Conservation (phyloP, 441 rosid genomes). For the Gossypium aridum region DNA sequence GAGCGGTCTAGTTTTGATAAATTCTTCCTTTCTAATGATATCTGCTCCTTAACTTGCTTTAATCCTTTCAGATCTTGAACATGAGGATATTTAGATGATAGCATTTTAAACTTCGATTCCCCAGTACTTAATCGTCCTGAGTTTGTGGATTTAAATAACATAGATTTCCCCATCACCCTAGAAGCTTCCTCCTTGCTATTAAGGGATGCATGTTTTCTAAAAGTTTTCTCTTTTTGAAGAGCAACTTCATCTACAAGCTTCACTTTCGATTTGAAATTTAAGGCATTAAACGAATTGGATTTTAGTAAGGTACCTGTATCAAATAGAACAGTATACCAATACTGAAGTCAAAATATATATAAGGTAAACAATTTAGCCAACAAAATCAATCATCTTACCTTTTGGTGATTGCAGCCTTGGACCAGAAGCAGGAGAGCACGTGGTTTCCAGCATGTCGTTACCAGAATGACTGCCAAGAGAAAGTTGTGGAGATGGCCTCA, state of each 20-base stretch:
- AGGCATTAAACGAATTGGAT: conserved; percentile 68
- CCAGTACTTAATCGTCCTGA: conserved; percentile 36
- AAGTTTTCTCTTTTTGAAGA: conserved; percentile 49
- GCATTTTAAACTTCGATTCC: conserved; percentile 55
- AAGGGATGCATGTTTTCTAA: conserved; percentile 35
- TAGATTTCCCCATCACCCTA: conserved; percentile 60
- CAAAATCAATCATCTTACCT: conserved; percentile 37
- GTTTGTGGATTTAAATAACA: conserved; percentile 60
- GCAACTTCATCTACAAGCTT: conserved; percentile 57
- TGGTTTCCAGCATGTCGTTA: conserved; percentile 39
- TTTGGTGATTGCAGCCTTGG: conserved; percentile 46
- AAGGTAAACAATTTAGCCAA: conserved; percentile 13
- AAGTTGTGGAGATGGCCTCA: conserved; percentile 38
- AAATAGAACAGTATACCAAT: conserved; percentile 5
- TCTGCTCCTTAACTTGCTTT: conserved; percentile 54
- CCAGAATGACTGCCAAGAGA: conserved; percentile 31
- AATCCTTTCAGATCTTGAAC: conserved; percentile 50
- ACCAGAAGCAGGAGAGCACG: conserved; percentile 38
- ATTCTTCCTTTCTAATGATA: conserved; percentile 40
- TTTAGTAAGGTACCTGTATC: conserved; percentile 60
- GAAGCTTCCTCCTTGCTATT: conserved; percentile 48
- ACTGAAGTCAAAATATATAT: not conserved
- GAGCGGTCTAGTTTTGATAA: conserved; percentile 36
- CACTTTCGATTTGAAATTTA: conserved; percentile 55
- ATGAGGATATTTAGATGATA: conserved; percentile 44